Evolutionary conservation across 805 yeast genomes (phyloP).

Genomic region (Sporopachydermia quercuum): DNA sequence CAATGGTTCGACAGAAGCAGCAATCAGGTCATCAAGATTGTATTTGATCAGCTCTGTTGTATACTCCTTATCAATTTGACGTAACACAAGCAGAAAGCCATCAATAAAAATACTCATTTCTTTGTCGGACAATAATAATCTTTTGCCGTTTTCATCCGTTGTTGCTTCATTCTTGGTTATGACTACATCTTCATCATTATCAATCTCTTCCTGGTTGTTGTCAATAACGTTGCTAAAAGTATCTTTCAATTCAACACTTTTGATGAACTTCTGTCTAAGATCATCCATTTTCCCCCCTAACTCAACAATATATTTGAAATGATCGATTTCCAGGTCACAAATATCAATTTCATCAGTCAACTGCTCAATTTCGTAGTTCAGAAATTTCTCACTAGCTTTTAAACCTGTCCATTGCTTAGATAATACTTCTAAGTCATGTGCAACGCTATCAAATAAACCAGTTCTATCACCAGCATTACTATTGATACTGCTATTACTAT

Average conservation of each 20-base stretch:
- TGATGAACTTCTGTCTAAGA: no score
- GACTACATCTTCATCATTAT: no score
- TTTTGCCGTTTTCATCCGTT: no score
- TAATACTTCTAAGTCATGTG: conserved; percentile 13
- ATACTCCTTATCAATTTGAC: no score
- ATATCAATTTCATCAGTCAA: conserved; percentile 14
- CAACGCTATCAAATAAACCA: conserved; percentile 3
- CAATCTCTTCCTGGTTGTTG: no score
- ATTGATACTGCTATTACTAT: no score
- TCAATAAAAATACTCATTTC: no score
- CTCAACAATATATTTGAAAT: conserved; percentile 14
- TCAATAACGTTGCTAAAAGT: no score
- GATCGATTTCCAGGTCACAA: conserved; percentile 12
- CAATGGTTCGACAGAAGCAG: conserved; percentile 13
- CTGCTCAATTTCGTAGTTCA: conserved; percentile 20
- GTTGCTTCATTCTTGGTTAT: no score
- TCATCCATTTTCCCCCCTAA: conserved; percentile 10
- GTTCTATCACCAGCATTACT: conserved; percentile 2
- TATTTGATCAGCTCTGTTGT: conserved; percentile 3
- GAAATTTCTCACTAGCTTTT: conserved; percentile 13
- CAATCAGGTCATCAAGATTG: conserved; percentile 8
- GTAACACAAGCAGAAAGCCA: no score
- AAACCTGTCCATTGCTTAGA: conserved; percentile 14
- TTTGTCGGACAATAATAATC: no score
- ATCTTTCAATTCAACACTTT: no score